Evolutionary conservation across 2,329 filamentous ascomycete species (phyloP).

Genomic region (Ceratocystis colombiana): DNA sequence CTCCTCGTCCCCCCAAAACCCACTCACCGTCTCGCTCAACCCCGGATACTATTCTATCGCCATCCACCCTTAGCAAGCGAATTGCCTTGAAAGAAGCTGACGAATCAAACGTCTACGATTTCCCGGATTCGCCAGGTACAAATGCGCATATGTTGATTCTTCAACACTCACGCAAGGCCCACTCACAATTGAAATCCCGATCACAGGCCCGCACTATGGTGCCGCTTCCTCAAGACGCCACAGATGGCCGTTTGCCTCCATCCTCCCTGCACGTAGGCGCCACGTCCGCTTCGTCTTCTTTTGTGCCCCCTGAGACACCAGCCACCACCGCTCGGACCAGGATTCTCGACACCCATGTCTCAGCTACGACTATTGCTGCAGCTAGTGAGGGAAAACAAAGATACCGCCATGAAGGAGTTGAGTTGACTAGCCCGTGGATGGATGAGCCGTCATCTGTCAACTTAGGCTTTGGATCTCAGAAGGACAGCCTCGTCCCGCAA

Average conservation of each 20-base stretch:
- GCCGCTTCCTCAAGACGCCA: constrained; percentile 8
- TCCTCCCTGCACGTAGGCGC: constrained; percentile 12
- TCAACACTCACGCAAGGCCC: constrained; percentile 9
- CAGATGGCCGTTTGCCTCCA: constrained; percentile 6
- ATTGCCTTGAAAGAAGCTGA: not conserved
- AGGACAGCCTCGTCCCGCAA: constrained; percentile 14
- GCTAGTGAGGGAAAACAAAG: constrained; percentile 6
- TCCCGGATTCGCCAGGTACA: constrained; percentile 21
- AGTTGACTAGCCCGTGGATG: constrained; percentile 24
- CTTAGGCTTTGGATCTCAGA: constrained; percentile 19
- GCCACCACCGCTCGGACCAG: constrained; percentile 24
- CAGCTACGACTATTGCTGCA: constrained; percentile 8
- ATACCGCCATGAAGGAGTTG: not conserved
- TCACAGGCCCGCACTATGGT: not conserved
- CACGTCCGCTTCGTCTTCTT: constrained; percentile 16
- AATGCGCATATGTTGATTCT: constrained; percentile 18
- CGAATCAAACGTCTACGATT: constrained; percentile 19
- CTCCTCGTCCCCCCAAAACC: constrained; percentile 9
- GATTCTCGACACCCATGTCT: constrained; percentile 20
- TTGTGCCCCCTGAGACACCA: constrained; percentile 24
- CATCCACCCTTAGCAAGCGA: constrained; percentile 1
- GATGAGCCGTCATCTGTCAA: constrained; percentile 23
- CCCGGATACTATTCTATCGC: constrained; percentile 2
- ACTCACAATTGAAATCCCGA: constrained; percentile 3
- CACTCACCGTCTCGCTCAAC: not conserved